phyloP scores from a whole-genome alignment of 139 green algal genomes.

The Nannochloris sp. region DNA sequence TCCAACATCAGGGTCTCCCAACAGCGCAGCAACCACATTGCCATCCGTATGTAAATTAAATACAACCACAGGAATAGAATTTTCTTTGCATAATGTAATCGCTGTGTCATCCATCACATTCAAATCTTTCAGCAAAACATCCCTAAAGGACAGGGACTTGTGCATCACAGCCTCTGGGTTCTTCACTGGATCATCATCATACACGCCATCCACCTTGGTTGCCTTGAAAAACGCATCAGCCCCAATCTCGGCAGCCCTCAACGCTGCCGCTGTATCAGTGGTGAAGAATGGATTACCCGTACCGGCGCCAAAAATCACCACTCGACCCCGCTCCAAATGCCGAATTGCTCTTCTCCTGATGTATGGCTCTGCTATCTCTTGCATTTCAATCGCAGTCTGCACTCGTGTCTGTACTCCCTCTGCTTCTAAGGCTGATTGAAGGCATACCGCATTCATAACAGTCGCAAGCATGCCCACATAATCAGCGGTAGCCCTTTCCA shows the following conservation, averaged over 20 bases:
- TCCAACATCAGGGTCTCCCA: slow-evolving; percentile 21
- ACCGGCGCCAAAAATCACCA: slow-evolving; percentile 93
- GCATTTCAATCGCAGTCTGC: slow-evolving; percentile 94
- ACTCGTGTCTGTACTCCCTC: slow-evolving; percentile 62
- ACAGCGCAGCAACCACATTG: slow-evolving; percentile 51
- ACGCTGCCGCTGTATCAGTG: slow-evolving; percentile 91
- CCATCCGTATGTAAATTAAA: slow-evolving; percentile 74
- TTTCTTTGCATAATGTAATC: slow-evolving; percentile 97
- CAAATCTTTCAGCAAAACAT: slow-evolving; percentile 47
- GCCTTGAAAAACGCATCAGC: slow-evolving; percentile 88
- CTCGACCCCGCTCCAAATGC: slow-evolving; percentile 85
- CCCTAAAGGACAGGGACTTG: slow-evolving; percentile 46
- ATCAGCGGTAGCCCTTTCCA: slow-evolving; percentile 90
- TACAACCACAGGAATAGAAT: slow-evolving; percentile 86
- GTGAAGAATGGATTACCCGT: slow-evolving; percentile 99
- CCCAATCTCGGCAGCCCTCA: slow-evolving; percentile 91
- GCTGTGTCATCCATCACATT: slow-evolving; percentile 92
- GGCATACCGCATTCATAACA: slow-evolving; percentile 92
- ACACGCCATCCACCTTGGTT: slow-evolving; percentile 97
- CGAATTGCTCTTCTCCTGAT: slow-evolving; percentile 87
- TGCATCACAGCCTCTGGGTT: slow-evolving; percentile 56
- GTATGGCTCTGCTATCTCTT: slow-evolving; percentile 94
- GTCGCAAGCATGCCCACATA: slow-evolving; percentile 98
- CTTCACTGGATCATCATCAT: slow-evolving; percentile 77
- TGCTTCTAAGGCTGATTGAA: slow-evolving; percentile 66